Percentiles rank a stretch among this genome's conserved stretches.
Conservation (phyloP, 371 early-diverging fungal species). For the Hamiltosporidium magnivora region DNA sequence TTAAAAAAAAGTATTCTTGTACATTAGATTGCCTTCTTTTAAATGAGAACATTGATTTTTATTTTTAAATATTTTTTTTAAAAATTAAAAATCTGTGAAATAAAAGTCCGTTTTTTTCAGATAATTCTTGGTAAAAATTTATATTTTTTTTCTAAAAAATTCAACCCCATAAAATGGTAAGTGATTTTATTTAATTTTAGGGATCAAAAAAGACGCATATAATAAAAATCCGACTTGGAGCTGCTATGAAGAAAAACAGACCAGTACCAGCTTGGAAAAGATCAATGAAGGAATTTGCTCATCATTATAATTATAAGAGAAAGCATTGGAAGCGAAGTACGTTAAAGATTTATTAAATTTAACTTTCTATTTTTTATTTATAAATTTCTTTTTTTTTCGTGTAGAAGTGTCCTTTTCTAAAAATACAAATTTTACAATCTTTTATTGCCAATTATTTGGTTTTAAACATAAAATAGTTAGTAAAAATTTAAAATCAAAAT, state of each 20-base stretch:
- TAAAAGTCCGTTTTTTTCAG: too few species aligned
- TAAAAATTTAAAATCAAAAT: neutral
- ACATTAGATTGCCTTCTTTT: too few species aligned
- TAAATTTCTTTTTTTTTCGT: too few species aligned
- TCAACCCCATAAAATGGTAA: neutral
- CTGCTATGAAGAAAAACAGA: conserved; percentile 47
- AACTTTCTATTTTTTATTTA: too few species aligned
- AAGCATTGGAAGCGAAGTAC: conserved; percentile 48
- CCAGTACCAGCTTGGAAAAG: conserved; percentile 54
- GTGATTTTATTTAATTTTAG: neutral
- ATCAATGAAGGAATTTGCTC: conserved; percentile 35
- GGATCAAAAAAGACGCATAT: conserved; percentile 40
- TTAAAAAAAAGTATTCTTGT: too few species aligned
- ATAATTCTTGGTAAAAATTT: neutral
- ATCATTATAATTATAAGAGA: conserved; percentile 46
- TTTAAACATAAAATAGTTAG: too few species aligned
- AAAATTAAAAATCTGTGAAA: too few species aligned
- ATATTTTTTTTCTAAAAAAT: neutral
- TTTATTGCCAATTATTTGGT: too few species aligned
- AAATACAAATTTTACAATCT: too few species aligned
- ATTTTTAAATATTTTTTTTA: too few species aligned
- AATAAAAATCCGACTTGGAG: conserved; percentile 51
- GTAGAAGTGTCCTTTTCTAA: too few species aligned
- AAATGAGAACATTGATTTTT: too few species aligned
- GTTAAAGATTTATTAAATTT: conserved; percentile 1